phyloP scores from a whole-genome alignment of 208 protist species.

The Naegleria fowleri region DNA sequence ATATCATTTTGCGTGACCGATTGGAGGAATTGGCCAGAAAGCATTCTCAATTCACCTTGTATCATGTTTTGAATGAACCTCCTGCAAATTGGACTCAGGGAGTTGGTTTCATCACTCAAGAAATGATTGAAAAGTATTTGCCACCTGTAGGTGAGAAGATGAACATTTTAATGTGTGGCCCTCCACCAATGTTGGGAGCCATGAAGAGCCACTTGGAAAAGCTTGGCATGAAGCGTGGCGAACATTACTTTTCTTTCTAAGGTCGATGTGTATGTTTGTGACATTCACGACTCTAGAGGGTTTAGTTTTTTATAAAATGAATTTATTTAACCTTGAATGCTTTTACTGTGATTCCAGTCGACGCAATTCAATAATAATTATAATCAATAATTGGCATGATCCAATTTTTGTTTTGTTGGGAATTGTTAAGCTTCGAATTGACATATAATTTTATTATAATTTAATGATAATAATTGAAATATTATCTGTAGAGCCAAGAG shows the following conservation, averaged over 20 bases:
- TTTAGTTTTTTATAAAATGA: too few relatives aligned
- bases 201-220: neutral
- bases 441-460: neutral
- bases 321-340: too few relatives aligned
- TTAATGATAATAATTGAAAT: conserved; percentile 24
- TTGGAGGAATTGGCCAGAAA: conserved; percentile 61
- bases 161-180: conserved; percentile 28
- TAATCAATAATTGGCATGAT: too few relatives aligned
- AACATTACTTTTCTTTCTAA: conserved; percentile 18
- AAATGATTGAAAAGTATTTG: conserved; percentile 27
- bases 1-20: conserved; percentile 78
- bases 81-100: conserved; percentile 34
- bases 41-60: conserved; percentile 36
- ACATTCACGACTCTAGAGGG: too few relatives aligned
- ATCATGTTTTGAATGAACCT: conserved; percentile 39
- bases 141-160: neutral
- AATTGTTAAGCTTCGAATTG: too few relatives aligned
- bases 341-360: too few relatives aligned
- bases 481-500: neutral
- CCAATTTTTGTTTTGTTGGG: too few relatives aligned
- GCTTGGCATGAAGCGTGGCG: neutral
- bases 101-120: conserved; percentile 24
- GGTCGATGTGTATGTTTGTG: too few relatives aligned
- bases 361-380: too few relatives aligned
- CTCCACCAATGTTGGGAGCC: conserved; percentile 22